A percentile compares a stretch with the other conserved stretches of the same genome.
These are phyloP conservation scores for Termitomyces sp. DNA, from an alignment of 768 basidiomycete genomes.

Conservation along the genomic window DNA sequence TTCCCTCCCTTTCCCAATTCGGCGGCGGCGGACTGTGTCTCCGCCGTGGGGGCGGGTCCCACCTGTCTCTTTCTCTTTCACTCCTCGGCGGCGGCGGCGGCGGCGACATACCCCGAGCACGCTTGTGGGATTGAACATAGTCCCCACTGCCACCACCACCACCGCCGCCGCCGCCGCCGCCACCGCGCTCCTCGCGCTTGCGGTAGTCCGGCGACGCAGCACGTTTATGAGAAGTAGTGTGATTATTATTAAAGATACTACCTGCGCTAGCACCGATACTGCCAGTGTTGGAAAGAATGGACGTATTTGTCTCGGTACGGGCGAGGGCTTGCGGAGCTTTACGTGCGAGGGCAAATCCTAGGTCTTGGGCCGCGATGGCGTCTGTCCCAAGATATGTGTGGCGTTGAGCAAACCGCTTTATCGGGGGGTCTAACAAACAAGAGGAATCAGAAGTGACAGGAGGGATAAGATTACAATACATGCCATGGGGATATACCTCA, in stretches of 20 bases:
- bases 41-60: constrained; percentile 12
- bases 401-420: constrained; percentile 87
- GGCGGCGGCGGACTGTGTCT: constrained; percentile 7
- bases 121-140: constrained; percentile 11
- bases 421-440: constrained; percentile 67
- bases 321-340: constrained; percentile 54
- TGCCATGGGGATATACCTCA: constrained; percentile 84
- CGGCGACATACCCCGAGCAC: constrained; percentile 9
- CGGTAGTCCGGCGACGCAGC: constrained; percentile 12
- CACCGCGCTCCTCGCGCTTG: constrained; percentile 12
- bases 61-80: constrained; percentile 12
- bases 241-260: background rate
- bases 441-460: constrained; percentile 20
- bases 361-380: constrained; percentile 83
- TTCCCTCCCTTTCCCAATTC: constrained; percentile 8
- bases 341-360: constrained; percentile 67
- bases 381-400: constrained; percentile 82
- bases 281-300: background rate
- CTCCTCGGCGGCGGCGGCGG: constrained; percentile 3
- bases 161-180: background rate
- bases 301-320: constrained; percentile 24
- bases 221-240: constrained; percentile 5
- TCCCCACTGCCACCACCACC: constrained; percentile 8
- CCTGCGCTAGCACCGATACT: background rate
- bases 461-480: constrained; percentile 16